These are phyloP conservation scores for Tulasnella sp. DNA, from an alignment of 768 basidiomycete species.

Conservation along the genomic window DNA sequence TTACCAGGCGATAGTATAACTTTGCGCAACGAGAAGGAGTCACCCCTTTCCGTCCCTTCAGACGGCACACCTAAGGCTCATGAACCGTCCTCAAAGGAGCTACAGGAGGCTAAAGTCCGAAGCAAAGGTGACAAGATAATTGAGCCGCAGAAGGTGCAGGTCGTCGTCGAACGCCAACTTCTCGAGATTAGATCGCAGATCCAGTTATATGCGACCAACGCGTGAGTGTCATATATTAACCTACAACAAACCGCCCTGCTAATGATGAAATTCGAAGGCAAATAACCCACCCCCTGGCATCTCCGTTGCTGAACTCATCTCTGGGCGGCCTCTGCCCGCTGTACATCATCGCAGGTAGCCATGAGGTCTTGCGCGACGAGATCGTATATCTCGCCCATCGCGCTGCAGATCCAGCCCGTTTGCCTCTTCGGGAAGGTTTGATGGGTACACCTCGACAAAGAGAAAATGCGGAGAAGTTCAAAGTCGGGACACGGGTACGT, in stretches of 20 bases:
- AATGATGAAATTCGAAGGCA: constrained; percentile 24
- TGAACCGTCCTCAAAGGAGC: no score
- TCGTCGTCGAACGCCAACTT: constrained; percentile 25
- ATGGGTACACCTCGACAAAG: constrained; percentile 1
- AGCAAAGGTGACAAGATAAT: background rate
- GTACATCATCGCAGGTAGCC: constrained; percentile 71
- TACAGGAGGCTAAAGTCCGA: background rate
- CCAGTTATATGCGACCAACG: constrained; percentile 60
- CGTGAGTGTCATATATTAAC: constrained; percentile 29
- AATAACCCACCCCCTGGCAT: constrained; percentile 60
- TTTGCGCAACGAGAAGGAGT: no score
- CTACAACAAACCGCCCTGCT: background rate
- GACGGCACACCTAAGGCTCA: no score
- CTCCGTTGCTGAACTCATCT: constrained; percentile 54
- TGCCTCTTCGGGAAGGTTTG: constrained; percentile 32
- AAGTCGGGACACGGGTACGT: constrained; percentile 37
- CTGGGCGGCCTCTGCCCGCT: constrained; percentile 86
- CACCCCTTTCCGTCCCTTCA: no score
- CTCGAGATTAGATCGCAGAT: constrained; percentile 44
- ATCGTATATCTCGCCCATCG: constrained; percentile 84
- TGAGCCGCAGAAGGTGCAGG: background rate
- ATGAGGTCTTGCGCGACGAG: constrained; percentile 87
- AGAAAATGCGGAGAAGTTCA: constrained; percentile 17
- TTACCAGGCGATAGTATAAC: no score
- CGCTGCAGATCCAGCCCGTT: constrained; percentile 71